Conservation (phyloP, 345 rosid genomes). For the Mangifera indica region DNA sequence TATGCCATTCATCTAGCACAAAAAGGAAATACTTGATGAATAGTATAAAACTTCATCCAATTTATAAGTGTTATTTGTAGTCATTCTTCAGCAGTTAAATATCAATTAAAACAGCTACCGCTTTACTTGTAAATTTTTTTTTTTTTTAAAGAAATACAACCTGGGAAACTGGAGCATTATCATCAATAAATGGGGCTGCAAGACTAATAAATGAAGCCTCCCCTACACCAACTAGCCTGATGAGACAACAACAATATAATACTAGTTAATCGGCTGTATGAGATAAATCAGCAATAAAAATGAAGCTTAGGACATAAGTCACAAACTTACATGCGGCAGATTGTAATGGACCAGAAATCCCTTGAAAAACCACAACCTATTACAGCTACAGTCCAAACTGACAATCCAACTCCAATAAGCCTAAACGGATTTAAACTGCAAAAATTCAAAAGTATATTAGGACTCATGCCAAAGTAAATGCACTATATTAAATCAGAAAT, state of each 20-base stretch:
- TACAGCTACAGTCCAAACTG: constrained; percentile 82
- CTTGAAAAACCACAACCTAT: constrained; percentile 81
- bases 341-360: constrained; percentile 79
- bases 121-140: not conserved
- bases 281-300: not conserved
- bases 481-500: not conserved
- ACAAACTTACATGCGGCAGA: constrained; percentile 78
- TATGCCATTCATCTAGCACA: constrained; percentile 1
- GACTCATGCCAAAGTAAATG: constrained; percentile 2
- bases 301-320: constrained; percentile 12
- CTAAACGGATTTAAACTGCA: constrained; percentile 88
- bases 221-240: constrained; percentile 95
- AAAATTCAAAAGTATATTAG: constrained; percentile 20
- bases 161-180: constrained; percentile 83
- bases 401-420: constrained; percentile 88
- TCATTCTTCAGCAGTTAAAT: not conserved
- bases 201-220: constrained; percentile 98
- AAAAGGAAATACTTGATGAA: constrained; percentile 3
- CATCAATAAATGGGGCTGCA: constrained; percentile 97
- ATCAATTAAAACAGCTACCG: not conserved
- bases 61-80: not conserved
- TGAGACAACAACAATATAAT: constrained; percentile 19
- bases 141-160: constrained; percentile 39
- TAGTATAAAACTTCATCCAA: not conserved
- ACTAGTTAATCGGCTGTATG: not conserved